Percentiles rank a stretch among this genome's conserved stretches.
These are phyloP conservation scores for Suhomyces ambrosiae DNA, from an alignment of 1,139 yeast genomes.

Conservation along the genomic window DNA sequence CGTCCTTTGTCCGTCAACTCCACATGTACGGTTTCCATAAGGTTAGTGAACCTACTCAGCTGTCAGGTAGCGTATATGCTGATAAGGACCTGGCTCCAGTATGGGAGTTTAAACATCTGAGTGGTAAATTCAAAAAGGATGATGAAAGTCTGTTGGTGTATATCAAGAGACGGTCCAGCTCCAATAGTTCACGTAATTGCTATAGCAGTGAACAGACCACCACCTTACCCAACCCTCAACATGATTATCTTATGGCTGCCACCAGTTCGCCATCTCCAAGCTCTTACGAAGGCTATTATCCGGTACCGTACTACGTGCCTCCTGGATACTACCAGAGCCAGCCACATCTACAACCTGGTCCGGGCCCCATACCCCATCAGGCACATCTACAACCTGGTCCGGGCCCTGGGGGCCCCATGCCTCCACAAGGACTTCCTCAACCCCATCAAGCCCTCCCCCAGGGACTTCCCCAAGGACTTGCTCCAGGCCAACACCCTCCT, in stretches of 20 bases:
- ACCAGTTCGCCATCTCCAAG: conserved; percentile 10
- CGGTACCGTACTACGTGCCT: conserved; percentile 14
- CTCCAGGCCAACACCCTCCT: conserved; percentile 3
- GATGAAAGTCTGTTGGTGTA: conserved; percentile 65
- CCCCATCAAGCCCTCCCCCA: conserved; percentile 7
- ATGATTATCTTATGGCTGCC: conserved; percentile 12
- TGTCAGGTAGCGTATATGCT: conserved; percentile 9
- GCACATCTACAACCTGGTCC: conserved; percentile 1
- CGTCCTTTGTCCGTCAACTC: conserved; percentile 49
- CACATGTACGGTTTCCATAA: conserved; percentile 56
- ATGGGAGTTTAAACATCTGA: conserved; percentile 91
- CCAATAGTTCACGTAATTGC: conserved; percentile 22
- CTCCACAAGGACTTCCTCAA: conserved; percentile 3
- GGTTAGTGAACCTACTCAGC: conserved; percentile 45
- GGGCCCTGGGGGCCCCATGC: neutral
- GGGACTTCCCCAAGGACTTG: conserved; percentile 2
- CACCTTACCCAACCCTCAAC: conserved; percentile 11
- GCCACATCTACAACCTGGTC: neutral
- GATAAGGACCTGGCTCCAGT: conserved; percentile 37
- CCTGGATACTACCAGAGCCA: conserved; percentile 4
- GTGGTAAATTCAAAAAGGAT: conserved; percentile 75
- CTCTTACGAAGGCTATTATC: conserved; percentile 10
- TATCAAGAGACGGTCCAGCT: conserved; percentile 65
- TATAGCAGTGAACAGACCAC: conserved; percentile 13
- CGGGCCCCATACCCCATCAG: neutral